These are phyloP conservation scores for Spathaspora boniae DNA, from an alignment of 805 yeast species.

Conservation along the genomic window DNA sequence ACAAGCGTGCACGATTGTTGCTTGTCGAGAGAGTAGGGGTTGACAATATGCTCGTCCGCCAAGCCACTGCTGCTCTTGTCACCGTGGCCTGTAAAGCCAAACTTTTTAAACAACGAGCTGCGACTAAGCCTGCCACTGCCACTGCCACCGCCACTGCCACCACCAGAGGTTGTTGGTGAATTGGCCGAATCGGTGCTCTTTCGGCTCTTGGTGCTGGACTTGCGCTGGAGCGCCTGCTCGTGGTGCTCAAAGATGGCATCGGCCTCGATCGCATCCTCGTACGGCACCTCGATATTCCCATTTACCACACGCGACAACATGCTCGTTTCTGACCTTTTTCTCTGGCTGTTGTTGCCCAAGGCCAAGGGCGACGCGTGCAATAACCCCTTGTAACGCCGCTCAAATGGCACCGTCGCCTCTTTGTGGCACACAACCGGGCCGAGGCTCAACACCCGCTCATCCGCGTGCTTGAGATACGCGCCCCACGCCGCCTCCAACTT, in stretches of 20 bases:
- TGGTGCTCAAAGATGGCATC: conserved; percentile 63
- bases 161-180: conserved; percentile 3
- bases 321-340: conserved; percentile 20
- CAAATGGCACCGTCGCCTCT: conserved; percentile 47
- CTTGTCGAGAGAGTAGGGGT: conserved; percentile 29
- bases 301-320: conserved; percentile 38
- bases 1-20: conserved; percentile 49
- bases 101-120: conserved; percentile 10
- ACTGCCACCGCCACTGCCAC: conserved; percentile 1
- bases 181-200: conserved; percentile 1
- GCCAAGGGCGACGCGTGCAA: conserved; percentile 60
- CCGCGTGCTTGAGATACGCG: conserved; percentile 46
- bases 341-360: conserved; percentile 21
- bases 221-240: conserved; percentile 16
- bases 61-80: conserved; percentile 4
- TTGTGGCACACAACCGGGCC: conserved; percentile 50
- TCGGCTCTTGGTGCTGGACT: conserved; percentile 1
- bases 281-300: conserved; percentile 19
- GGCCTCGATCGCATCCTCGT: conserved; percentile 52
- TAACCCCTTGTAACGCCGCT: conserved; percentile 53
- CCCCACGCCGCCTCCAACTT: conserved; percentile 60
- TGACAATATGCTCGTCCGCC: conserved; percentile 4
- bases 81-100: conserved; percentile 7
- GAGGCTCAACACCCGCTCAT: conserved; percentile 58
- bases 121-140: conserved; percentile 2